Conservation (phyloP, 768 basidiomycete species). For the Neoboletus subvelutipes region DNA sequence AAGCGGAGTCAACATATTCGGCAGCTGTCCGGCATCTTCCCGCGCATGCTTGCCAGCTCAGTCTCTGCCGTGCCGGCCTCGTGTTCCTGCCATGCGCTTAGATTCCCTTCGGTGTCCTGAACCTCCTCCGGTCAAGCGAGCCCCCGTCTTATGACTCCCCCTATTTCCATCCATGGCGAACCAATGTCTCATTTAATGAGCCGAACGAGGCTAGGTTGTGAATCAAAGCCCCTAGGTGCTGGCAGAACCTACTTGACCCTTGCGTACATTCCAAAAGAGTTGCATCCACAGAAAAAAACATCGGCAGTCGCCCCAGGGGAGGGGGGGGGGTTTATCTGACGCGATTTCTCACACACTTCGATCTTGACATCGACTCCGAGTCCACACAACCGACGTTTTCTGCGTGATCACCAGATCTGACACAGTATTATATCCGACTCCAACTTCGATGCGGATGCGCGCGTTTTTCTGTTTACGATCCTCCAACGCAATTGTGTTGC, state of each 20-base stretch:
- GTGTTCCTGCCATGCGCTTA: constrained; percentile 9
- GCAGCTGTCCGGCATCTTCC: constrained; percentile 12
- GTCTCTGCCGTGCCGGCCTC: constrained; percentile 11
- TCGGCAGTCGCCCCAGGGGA: background rate
- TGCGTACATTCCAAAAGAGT: background rate
- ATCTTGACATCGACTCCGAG: constrained; percentile 3
- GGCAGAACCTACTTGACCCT: background rate
- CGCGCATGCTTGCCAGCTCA: background rate
- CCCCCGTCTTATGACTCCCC: constrained; percentile 4
- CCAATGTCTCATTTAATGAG: background rate
- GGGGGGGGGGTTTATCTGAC: background rate
- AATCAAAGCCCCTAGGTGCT: background rate
- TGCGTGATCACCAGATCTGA: background rate
- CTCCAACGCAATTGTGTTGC: constrained; percentile 2
- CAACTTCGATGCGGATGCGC: constrained; percentile 5
- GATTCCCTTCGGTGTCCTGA: constrained; percentile 10
- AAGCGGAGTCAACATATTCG: constrained; percentile 10
- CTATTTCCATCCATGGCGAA: background rate
- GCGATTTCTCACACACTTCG: constrained; percentile 12
- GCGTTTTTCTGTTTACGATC: constrained; percentile 19
- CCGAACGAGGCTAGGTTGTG: too few relatives aligned
- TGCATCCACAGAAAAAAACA: background rate
- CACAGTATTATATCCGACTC: background rate
- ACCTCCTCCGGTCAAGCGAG: constrained; percentile 1
- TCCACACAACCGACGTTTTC: background rate